phyloP scores from a whole-genome alignment of 106 monocot species.

The Xerophyta viscosa region DNA sequence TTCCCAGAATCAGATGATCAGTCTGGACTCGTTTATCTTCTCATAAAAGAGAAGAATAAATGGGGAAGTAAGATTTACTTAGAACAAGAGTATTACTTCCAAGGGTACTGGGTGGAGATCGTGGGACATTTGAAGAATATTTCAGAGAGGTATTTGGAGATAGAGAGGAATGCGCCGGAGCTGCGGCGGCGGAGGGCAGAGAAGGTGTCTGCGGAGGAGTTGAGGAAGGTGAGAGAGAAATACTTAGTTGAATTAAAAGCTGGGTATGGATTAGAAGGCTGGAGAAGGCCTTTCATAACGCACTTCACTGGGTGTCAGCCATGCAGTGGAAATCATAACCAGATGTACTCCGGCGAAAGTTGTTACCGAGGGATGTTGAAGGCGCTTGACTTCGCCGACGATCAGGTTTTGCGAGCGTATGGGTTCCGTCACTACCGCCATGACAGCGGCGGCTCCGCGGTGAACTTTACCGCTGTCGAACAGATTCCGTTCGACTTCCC shows the following conservation, averaged over 20 bases:
- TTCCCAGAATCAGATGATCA: slow-evolving; percentile 75
- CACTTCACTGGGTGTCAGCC: slow-evolving; percentile 93
- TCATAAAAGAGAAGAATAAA: slow-evolving; percentile 26
- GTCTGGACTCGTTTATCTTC: slow-evolving; percentile 58
- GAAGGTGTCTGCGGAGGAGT: slow-evolving; percentile 15
- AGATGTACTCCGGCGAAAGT: slow-evolving; percentile 38
- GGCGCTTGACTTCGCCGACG: slow-evolving; percentile 48
- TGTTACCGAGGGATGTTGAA: slow-evolving; percentile 41
- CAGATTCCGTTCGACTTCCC: slow-evolving; percentile 57
- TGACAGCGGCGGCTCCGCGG: not conserved
- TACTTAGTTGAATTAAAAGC: slow-evolving; percentile 4
- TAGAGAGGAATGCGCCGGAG: slow-evolving; percentile 25
- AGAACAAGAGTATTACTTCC: slow-evolving; percentile 57
- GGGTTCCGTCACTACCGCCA: slow-evolving; percentile 33
- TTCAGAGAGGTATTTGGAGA: slow-evolving; percentile 22
- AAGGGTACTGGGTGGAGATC: slow-evolving; percentile 79
- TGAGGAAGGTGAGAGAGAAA: slow-evolving; percentile 18
- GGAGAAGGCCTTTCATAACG: slow-evolving; percentile 63
- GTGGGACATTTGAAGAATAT: slow-evolving; percentile 39
- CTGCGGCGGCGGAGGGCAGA: slow-evolving; percentile 49
- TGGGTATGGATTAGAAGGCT: slow-evolving; percentile 8
- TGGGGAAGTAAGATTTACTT: slow-evolving; percentile 60
- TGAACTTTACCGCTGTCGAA: slow-evolving; percentile 18
- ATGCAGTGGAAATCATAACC: slow-evolving; percentile 64
- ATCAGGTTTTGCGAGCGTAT: slow-evolving; percentile 46